These are phyloP conservation scores for Schizopora paradoxa DNA, from an alignment of 1,284 basidiomycete species.

Conservation along the genomic window DNA sequence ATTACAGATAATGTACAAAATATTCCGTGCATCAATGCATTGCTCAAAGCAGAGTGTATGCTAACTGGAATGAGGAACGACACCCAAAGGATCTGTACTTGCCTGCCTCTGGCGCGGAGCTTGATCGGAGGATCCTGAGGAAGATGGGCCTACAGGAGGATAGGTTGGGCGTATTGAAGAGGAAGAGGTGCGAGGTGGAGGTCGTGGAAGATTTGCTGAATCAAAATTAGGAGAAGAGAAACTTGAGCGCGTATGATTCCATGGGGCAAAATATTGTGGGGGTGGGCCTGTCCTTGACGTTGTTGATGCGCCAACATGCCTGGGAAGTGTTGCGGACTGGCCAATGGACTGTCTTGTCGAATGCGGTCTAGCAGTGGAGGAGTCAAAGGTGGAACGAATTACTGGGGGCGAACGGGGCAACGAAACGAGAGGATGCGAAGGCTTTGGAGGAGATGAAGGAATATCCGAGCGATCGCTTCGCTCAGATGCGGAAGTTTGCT, in stretches of 20 bases:
- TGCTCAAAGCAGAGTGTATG: not conserved
- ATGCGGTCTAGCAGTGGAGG: constrained; percentile 1
- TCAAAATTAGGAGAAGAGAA: constrained; percentile 14
- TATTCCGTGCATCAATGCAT: not conserved
- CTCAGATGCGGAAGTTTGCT: constrained; percentile 23
- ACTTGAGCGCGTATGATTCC: constrained; percentile 20
- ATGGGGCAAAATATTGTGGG: constrained; percentile 17
- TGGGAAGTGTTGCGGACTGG: constrained; percentile 5
- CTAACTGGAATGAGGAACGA: constrained; percentile 1
- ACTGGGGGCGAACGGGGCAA: constrained; percentile 16
- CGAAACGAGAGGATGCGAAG: constrained; percentile 12
- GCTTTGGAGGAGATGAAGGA: constrained; percentile 18
- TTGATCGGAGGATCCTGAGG: constrained; percentile 1
- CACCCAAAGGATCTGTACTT: constrained; percentile 18
- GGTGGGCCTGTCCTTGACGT: constrained; percentile 15
- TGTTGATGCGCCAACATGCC: constrained; percentile 1
- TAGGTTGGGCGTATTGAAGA: constrained; percentile 1
- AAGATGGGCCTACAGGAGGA: constrained; percentile 4
- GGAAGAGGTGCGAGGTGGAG: constrained; percentile 14
- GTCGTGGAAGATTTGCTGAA: constrained; percentile 14
- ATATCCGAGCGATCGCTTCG: constrained; percentile 15
- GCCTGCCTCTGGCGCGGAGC: constrained; percentile 13
- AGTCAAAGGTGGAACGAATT: constrained; percentile 1
- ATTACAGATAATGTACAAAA: not conserved
- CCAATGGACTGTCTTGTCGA: too few relatives aligned